These are phyloP conservation scores for Neurospora intermedia DNA, from an alignment of 495 filamentous ascomycete species.

Conservation along the genomic window DNA sequence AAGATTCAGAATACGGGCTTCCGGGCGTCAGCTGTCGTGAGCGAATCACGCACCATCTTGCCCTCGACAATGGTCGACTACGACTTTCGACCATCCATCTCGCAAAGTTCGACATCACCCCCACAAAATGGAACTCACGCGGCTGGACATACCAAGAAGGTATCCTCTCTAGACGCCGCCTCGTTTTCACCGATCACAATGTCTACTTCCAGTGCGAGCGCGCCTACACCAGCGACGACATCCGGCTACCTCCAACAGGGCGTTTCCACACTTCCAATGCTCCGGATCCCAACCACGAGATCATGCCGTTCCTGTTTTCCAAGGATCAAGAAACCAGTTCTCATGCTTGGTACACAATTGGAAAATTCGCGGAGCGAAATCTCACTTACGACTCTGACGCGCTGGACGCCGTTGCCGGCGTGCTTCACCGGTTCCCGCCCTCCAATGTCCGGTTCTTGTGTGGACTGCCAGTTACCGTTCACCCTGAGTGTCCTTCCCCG, in stretches of 20 bases:
- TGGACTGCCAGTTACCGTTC: background rate
- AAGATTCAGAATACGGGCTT: background rate
- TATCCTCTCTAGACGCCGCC: slow-evolving; percentile 1
- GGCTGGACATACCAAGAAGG: slow-evolving; percentile 6
- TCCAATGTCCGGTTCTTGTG: background rate
- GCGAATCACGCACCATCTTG: background rate
- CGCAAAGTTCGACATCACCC: background rate
- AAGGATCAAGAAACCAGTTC: too few relatives aligned
- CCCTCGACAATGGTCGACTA: background rate
- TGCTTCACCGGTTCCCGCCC: background rate
- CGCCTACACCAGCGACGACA: background rate
- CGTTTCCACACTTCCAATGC: too few relatives aligned
- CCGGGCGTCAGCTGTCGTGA: background rate
- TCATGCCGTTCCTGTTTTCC: background rate
- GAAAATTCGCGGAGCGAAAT: background rate
- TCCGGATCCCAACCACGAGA: background rate
- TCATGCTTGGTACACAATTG: too few relatives aligned
- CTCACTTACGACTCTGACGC: background rate
- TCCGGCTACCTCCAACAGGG: background rate
- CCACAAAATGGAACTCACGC: background rate
- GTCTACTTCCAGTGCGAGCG: background rate
- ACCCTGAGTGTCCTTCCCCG: background rate
- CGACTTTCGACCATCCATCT: background rate
- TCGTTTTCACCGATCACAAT: slow-evolving; percentile 1
- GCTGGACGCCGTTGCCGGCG: slow-evolving; percentile 2